phyloP scores from a whole-genome alignment of 345 rosid genomes.

The Euphorbia tirucalli region DNA sequence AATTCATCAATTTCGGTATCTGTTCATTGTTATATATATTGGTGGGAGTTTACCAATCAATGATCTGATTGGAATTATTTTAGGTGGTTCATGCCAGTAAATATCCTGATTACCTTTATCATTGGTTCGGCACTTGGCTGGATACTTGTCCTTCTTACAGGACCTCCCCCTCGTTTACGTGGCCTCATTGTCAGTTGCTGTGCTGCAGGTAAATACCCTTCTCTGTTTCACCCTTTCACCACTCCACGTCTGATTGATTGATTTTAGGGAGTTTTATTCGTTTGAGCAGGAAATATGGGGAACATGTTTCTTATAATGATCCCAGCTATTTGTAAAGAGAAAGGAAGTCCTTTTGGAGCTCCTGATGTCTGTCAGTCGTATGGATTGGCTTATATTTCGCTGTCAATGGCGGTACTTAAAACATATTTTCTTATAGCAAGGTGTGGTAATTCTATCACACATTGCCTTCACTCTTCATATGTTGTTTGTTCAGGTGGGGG shows the following conservation, averaged over 20 bases:
- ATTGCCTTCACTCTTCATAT: no score
- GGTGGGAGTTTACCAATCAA: not conserved
- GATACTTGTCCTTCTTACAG: conserved; percentile 29
- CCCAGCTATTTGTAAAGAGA: conserved; percentile 69
- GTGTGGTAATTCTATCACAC: no score
- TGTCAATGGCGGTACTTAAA: conserved; percentile 67
- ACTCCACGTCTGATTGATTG: not conserved
- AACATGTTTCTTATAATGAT: conserved; percentile 59
- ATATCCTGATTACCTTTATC: conserved; percentile 34
- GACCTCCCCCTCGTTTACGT: conserved; percentile 32
- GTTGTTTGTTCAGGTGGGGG: conserved; percentile 45
- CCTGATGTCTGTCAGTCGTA: conserved; percentile 41
- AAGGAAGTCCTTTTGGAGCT: conserved; percentile 63
- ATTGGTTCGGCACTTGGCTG: conserved; percentile 38
- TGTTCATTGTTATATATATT: not conserved
- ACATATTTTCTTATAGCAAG: no score
- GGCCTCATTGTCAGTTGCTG: conserved; percentile 39
- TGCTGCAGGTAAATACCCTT: conserved; percentile 32
- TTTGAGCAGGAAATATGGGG: conserved; percentile 56
- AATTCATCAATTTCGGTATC: not conserved
- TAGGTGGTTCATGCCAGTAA: conserved; percentile 50
- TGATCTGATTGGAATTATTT: not conserved
- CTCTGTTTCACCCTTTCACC: not conserved
- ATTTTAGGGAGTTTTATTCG: not conserved
- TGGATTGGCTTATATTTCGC: conserved; percentile 58